phyloP scores from a whole-genome alignment of 441 rosid species.

The Cnidoscolus chayamansa region DNA sequence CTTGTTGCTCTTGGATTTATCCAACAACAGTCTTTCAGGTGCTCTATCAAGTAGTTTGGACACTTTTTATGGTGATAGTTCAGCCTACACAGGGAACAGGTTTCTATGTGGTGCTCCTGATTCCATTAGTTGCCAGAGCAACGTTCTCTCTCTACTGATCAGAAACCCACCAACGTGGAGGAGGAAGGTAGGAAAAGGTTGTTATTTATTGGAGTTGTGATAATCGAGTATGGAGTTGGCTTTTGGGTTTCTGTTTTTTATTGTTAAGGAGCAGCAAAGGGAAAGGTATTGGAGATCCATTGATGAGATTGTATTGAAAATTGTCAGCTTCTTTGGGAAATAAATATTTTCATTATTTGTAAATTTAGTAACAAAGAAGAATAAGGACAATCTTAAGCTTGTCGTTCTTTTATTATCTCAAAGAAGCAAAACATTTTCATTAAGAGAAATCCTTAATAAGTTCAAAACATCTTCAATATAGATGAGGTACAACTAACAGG shows the following conservation, averaged over 20 bases:
- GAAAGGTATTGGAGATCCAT: conserved; percentile 20
- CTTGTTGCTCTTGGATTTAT: conserved; percentile 13
- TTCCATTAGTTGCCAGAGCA: not conserved
- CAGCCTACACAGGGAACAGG: conserved; percentile 24
- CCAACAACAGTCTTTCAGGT: conserved; percentile 17
- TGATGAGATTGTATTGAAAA: conserved; percentile 12
- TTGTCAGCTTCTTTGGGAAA: not conserved
- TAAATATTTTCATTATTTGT: not conserved
- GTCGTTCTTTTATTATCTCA: too few relatives aligned
- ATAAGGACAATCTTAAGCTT: too few relatives aligned
- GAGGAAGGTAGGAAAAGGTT: not conserved
- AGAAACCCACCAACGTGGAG: not conserved
- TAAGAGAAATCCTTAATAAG: too few relatives aligned
- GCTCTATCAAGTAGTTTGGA: conserved; percentile 19
- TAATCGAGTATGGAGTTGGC: conserved; percentile 21
- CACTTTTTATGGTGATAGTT: conserved; percentile 20
- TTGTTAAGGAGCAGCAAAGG: conserved; percentile 15
- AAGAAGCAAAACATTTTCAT: too few relatives aligned
- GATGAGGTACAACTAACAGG: too few relatives aligned
- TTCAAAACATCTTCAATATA: too few relatives aligned
- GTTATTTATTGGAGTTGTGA: conserved; percentile 4
- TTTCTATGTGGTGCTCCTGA: conserved; percentile 25
- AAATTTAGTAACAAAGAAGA: too few relatives aligned
- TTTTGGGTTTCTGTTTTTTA: conserved; percentile 15
- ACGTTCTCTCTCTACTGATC: not conserved